phyloP scores from a whole-genome alignment of 805 yeast genomes.

The Myxozyma sirexii region DNA sequence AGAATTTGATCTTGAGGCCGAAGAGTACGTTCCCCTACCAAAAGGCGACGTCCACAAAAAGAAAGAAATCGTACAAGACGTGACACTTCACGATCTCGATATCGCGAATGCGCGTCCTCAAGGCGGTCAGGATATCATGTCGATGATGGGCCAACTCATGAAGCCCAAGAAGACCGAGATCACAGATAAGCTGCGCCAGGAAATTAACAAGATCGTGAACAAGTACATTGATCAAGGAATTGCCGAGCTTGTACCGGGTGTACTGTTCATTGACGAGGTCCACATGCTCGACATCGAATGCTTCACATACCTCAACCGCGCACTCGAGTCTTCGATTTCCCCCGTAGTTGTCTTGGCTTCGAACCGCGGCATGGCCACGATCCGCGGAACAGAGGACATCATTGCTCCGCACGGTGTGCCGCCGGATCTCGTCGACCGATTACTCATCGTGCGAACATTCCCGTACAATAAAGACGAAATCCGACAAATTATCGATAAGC shows the following conservation, averaged over 20 bases:
- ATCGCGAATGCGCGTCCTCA: slow-evolving; percentile 94
- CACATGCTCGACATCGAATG: slow-evolving; percentile 98
- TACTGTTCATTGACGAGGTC: slow-evolving; percentile 94
- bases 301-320: slow-evolving; percentile 91
- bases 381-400: slow-evolving; percentile 84
- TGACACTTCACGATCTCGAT: slow-evolving; percentile 93
- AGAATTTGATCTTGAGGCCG: slow-evolving; percentile 97
- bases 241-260: slow-evolving; percentile 98
- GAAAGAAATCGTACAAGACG: slow-evolving; percentile 97
- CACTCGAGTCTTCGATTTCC: slow-evolving; percentile 86
- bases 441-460: slow-evolving; percentile 86
- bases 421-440: slow-evolving; percentile 87
- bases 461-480: slow-evolving; percentile 88
- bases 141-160: slow-evolving; percentile 95
- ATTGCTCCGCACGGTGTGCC: slow-evolving; percentile 96
- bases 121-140: slow-evolving; percentile 95
- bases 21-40: slow-evolving; percentile 97
- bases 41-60: slow-evolving; percentile 98
- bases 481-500: slow-evolving; percentile 74
- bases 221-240: slow-evolving; percentile 97
- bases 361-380: slow-evolving; percentile 88
- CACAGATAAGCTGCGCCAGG: slow-evolving; percentile 90
- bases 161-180: slow-evolving; percentile 96
- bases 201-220: slow-evolving; percentile 93
- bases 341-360: slow-evolving; percentile 96